Percentiles rank a stretch among this genome's conserved stretches.
Conservation (phyloP, 495 filamentous ascomycete species). For the Podospora comata region DNA sequence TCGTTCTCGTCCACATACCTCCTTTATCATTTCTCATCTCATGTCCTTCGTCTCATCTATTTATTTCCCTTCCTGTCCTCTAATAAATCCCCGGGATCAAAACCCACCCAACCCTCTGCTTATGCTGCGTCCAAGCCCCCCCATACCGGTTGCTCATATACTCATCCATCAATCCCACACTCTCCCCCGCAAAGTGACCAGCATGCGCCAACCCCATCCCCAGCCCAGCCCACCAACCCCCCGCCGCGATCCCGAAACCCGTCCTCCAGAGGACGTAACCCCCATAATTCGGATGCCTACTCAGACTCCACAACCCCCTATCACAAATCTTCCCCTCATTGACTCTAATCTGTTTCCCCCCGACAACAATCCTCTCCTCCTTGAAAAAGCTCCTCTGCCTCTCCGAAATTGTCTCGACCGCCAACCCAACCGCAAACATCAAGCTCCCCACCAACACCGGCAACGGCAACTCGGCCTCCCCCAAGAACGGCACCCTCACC, state of each 20-base stretch:
- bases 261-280: slow-evolving; percentile 56
- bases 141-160: slow-evolving; percentile 49
- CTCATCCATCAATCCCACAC: slow-evolving; percentile 47
- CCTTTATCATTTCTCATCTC: too few relatives aligned
- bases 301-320: slow-evolving; percentile 50
- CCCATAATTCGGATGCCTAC: slow-evolving; percentile 60
- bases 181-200: slow-evolving; percentile 45
- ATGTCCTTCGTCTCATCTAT: too few relatives aligned
- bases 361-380: slow-evolving; percentile 31
- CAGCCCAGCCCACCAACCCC: slow-evolving; percentile 45
- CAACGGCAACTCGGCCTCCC: not conserved
- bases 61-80: not conserved
- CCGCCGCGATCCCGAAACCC: slow-evolving; percentile 48
- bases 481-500: slow-evolving; percentile 13
- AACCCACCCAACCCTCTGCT: slow-evolving; percentile 42
- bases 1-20: not conserved
- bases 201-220: slow-evolving; percentile 40
- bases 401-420: slow-evolving; percentile 50
- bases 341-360: not conserved
- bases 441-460: slow-evolving; percentile 41
- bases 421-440: slow-evolving; percentile 48
- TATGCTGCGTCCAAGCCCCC: slow-evolving; percentile 44
- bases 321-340: slow-evolving; percentile 55
- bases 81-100: slow-evolving; percentile 47
- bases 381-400: slow-evolving; percentile 55